phyloP scores from a whole-genome alignment of 768 basidiomycete genomes.

The Leccinum obscurum region DNA sequence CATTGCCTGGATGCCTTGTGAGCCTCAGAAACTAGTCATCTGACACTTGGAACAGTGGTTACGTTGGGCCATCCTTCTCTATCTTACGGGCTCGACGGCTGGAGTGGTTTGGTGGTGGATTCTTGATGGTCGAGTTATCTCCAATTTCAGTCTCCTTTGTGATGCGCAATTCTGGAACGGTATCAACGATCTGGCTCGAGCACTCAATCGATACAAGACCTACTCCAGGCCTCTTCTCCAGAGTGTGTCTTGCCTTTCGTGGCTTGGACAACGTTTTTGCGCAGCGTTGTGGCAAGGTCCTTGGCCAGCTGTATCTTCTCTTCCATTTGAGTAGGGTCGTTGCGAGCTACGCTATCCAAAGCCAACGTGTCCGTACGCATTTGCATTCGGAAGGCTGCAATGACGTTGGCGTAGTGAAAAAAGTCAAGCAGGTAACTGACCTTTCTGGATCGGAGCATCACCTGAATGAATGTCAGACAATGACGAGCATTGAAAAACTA shows the following conservation, averaged over 20 bases:
- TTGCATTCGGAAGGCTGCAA: conserved; percentile 68
- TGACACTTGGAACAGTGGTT: conserved; percentile 25
- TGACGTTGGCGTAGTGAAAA: conserved; percentile 7
- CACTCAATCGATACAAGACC: conserved; percentile 18
- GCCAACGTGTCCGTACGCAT: conserved; percentile 57
- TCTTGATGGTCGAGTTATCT: conserved; percentile 77
- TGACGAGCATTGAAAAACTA: not conserved
- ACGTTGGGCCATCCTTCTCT: conserved; percentile 39
- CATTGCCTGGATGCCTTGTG: conserved; percentile 32
- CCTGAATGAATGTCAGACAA: conserved; percentile 37
- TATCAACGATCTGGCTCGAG: not conserved
- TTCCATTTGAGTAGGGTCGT: conserved; percentile 50
- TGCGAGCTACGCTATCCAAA: conserved; percentile 38
- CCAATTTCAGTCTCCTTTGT: conserved; percentile 86
- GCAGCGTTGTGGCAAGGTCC: conserved; percentile 73
- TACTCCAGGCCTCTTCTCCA: conserved; percentile 59
- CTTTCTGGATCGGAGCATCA: conserved; percentile 56
- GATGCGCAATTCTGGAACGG: conserved; percentile 62
- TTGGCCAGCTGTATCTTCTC: conserved; percentile 57
- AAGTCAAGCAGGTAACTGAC: conserved; percentile 22
- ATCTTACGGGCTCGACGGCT: conserved; percentile 48
- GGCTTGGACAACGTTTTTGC: conserved; percentile 87
- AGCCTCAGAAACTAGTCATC: conserved; percentile 30
- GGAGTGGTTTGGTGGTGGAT: conserved; percentile 46
- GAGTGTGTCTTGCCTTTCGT: conserved; percentile 40